phyloP scores from a whole-genome alignment of 805 yeast genomes.

The Lipomyces chichibuensis region DNA sequence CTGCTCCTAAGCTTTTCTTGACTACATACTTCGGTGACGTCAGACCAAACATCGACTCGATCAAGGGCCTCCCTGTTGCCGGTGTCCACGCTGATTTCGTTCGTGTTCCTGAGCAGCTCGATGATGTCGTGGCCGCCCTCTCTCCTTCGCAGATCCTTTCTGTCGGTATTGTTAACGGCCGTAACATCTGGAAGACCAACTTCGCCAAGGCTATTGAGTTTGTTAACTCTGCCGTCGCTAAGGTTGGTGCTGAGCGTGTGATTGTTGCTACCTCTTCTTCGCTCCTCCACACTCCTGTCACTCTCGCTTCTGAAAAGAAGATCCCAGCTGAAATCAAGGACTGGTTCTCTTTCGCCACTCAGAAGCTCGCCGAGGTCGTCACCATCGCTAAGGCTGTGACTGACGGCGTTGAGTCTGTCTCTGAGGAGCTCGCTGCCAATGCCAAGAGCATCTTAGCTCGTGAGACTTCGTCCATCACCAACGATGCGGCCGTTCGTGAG shows the following conservation, averaged over 20 bases:
- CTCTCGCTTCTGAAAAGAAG: slow-evolving; percentile 88
- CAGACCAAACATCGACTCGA: slow-evolving; percentile 90
- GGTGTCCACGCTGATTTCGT: slow-evolving; percentile 97
- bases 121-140: slow-evolving; percentile 71
- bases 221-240: slow-evolving; percentile 79
- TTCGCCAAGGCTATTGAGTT: slow-evolving; percentile 80
- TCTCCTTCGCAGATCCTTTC: slow-evolving; percentile 77
- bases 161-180: slow-evolving; percentile 97
- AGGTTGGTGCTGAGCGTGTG: slow-evolving; percentile 84
- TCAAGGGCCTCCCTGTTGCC: slow-evolving; percentile 87
- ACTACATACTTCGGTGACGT: slow-evolving; percentile 98
- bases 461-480: slow-evolving; percentile 83
- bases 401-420: slow-evolving; percentile 68
- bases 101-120: slow-evolving; percentile 95
- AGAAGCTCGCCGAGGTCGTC: slow-evolving; percentile 91
- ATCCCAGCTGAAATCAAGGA: slow-evolving; percentile 85
- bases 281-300: slow-evolving; percentile 97
- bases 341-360: slow-evolving; percentile 98
- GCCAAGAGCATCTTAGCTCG: slow-evolving; percentile 85
- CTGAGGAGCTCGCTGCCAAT: slow-evolving; percentile 79
- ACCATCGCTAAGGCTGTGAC: slow-evolving; percentile 83
- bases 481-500: slow-evolving; percentile 85
- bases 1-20: slow-evolving; percentile 76
- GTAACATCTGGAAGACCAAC: slow-evolving; percentile 99
- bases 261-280: slow-evolving; percentile 95